Conservation (phyloP, 2,329 filamentous ascomycete genomes). For the Dothideomycetidae sp. region DNA sequence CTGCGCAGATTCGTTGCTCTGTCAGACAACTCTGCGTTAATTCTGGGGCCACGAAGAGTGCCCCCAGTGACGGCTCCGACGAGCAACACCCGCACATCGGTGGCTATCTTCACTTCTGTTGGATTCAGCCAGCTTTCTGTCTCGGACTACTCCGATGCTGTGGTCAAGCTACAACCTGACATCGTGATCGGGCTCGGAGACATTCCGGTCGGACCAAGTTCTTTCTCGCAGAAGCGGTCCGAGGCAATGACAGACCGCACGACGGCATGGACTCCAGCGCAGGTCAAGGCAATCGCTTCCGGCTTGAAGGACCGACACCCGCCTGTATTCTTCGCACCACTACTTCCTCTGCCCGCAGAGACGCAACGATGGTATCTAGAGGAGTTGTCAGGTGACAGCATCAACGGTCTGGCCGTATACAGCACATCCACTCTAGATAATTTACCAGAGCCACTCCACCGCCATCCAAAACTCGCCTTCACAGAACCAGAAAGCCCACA, state of each 20-base stretch:
- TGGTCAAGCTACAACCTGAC: constrained; percentile 58
- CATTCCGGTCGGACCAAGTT: constrained; percentile 41
- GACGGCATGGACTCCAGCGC: constrained; percentile 62
- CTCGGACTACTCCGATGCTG: constrained; percentile 52
- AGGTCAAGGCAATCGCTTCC: constrained; percentile 33
- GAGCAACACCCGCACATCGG: constrained; percentile 38
- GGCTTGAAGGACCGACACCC: constrained; percentile 2
- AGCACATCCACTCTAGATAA: constrained; percentile 54
- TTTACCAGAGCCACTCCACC: constrained; percentile 45
- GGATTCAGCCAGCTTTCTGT: constrained; percentile 63
- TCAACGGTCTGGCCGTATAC: constrained; percentile 67
- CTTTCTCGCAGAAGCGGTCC: constrained; percentile 47
- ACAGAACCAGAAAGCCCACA: constrained; percentile 57
- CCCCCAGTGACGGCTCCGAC: constrained; percentile 62
- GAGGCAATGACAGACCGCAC: constrained; percentile 77
- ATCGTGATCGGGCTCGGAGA: constrained; percentile 69
- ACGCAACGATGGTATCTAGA: constrained; percentile 71
- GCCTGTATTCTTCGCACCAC: constrained; percentile 46
- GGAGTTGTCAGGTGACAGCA: constrained; percentile 49
- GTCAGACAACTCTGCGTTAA: constrained; percentile 47
- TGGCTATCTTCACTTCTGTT: constrained; percentile 73
- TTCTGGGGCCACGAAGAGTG: constrained; percentile 65
- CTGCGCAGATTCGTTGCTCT: constrained; percentile 67
- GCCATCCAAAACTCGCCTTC: constrained; percentile 61
- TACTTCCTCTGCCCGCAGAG: constrained; percentile 61